phyloP scores from a whole-genome alignment of 768 basidiomycete genomes.

The Mycena floridula region DNA sequence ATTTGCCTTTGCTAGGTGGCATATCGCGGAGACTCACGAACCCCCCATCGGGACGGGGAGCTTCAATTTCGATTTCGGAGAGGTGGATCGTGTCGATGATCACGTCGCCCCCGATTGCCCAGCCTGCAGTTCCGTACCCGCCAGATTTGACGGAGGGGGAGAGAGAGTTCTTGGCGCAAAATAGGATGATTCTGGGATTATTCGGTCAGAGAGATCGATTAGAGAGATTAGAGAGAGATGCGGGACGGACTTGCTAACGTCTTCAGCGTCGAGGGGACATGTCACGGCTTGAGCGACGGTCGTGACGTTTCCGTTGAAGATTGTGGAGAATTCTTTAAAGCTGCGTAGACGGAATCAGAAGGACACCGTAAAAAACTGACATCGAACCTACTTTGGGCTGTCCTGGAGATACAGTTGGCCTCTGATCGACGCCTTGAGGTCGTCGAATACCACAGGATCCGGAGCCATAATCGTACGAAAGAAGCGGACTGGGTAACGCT shows the following conservation, averaged over 20 bases:
- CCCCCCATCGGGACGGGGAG: constrained; percentile 43
- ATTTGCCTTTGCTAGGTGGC: constrained; percentile 52
- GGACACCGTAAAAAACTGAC: not conserved
- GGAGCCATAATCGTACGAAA: not conserved
- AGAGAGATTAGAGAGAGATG: constrained; percentile 5
- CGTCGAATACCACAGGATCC: not conserved
- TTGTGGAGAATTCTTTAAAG: constrained; percentile 40
- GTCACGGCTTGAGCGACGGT: constrained; percentile 56
- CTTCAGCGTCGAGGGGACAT: constrained; percentile 71
- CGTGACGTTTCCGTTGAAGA: constrained; percentile 78
- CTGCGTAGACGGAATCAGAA: constrained; percentile 18
- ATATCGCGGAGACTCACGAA: constrained; percentile 61
- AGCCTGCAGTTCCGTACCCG: constrained; percentile 87
- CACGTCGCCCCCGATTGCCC: constrained; percentile 83
- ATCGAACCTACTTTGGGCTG: constrained; percentile 18
- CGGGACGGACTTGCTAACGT: constrained; percentile 70
- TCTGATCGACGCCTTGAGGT: constrained; percentile 12
- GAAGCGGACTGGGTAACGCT: not conserved
- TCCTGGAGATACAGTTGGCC: constrained; percentile 21
- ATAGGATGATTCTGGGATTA: constrained; percentile 52
- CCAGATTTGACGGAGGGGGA: constrained; percentile 84
- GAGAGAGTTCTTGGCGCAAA: constrained; percentile 66
- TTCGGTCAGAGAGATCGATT: not conserved
- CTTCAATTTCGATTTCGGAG: constrained; percentile 61
- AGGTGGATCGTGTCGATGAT: constrained; percentile 76